Base-by-base conservation (phyloP, 2,329 filamentous ascomycete species). In the Colletotrichum tamarilloi region DNA sequence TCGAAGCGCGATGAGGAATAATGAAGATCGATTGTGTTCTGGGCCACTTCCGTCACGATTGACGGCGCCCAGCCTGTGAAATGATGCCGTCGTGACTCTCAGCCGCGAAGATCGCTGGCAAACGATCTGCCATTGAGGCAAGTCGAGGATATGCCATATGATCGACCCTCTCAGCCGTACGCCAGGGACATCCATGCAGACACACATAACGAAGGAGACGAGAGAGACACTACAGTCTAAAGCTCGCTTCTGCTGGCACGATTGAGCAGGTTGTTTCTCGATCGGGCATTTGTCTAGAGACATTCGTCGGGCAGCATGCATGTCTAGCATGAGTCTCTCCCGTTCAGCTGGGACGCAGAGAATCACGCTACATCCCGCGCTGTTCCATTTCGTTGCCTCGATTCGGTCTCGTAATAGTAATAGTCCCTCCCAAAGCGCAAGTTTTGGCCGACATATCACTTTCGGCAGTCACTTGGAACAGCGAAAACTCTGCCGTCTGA, bases 401-500 rank as follows among this genome's bases (percentile, higher is more conserved):
- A 73, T 73, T 42, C 11, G 7, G 60, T 73, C 46, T 38, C 70
- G 70, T 70, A 62, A 73, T 62, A 62, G 67, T 16, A 35, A 35
- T 35, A 35, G 4, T 35, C 11, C 11, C 32, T 35, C 5, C 46
- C 67, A 30, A 38, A 46, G 32, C 35, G 3, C 26, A 5, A 28
- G 49, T 16, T 26, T 9, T 22, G 46, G 26, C 53, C 30, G 28
- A 42, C 7, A 14, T 42, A 35, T 11, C 35, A 8, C 35, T 22
- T 28, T 24, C 26, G 32, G 22, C 22, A 53, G 22, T 28, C 24
- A 26, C 32, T 69, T 38, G 7, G 16, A 59, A 49, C 7, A n/a
- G 42, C 30, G 14, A 26, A 56, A 56, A 68, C 46, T 58, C 35
- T 49, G 63, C 52, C 49, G 32, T 42, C 7, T 32, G 12, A 12